A percentile compares a stretch with the other conserved stretches of the same genome.
phyloP scores from a whole-genome alignment of 2,329 filamentous ascomycete genomes.

The Epichloe baconii region DNA sequence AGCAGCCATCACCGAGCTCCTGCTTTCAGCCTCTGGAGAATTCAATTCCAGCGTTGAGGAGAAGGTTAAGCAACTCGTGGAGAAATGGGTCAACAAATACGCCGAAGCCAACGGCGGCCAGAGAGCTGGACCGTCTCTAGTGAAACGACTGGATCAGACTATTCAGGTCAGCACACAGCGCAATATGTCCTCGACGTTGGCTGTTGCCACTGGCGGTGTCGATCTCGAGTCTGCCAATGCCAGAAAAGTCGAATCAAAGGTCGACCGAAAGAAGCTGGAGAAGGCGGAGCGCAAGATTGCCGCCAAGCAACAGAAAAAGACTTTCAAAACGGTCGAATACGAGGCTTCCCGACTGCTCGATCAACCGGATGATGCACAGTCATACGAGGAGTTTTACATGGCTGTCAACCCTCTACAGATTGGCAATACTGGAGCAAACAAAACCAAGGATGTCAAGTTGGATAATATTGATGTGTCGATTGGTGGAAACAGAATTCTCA shows the following conservation, averaged over 20 bases:
- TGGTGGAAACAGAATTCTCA: conserved; percentile 74
- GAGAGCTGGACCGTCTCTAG: conserved; percentile 58
- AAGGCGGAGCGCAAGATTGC: conserved; percentile 97
- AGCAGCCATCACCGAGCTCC: conserved; percentile 68
- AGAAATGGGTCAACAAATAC: conserved; percentile 79
- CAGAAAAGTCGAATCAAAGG: conserved; percentile 91
- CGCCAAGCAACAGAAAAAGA: conserved; percentile 96
- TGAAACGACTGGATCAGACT: conserved; percentile 81
- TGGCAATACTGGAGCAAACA: conserved; percentile 56
- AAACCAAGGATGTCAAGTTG: conserved; percentile 98
- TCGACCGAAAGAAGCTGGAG: conserved; percentile 97
- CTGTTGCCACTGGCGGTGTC: conserved; percentile 69
- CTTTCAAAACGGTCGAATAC: conserved; percentile 96
- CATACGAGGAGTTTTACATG: conserved; percentile 99
- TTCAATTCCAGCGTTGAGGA: conserved; percentile 58
- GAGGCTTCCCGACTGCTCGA: conserved; percentile 85
- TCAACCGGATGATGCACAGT: conserved; percentile 69
- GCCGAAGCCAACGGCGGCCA: conserved; percentile 61
- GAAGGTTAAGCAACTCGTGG: conserved; percentile 70
- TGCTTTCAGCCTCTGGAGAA: conserved; percentile 86
- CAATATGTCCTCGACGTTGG: conserved; percentile 92
- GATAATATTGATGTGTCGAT: conserved; percentile 94
- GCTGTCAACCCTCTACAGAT: conserved; percentile 92
- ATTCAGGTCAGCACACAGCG: conserved; percentile 88
- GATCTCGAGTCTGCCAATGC: conserved; percentile 89